Evolutionary conservation across 2,329 filamentous ascomycete genomes (phyloP).

Genomic region (Colletotrichum eremochloae): DNA sequence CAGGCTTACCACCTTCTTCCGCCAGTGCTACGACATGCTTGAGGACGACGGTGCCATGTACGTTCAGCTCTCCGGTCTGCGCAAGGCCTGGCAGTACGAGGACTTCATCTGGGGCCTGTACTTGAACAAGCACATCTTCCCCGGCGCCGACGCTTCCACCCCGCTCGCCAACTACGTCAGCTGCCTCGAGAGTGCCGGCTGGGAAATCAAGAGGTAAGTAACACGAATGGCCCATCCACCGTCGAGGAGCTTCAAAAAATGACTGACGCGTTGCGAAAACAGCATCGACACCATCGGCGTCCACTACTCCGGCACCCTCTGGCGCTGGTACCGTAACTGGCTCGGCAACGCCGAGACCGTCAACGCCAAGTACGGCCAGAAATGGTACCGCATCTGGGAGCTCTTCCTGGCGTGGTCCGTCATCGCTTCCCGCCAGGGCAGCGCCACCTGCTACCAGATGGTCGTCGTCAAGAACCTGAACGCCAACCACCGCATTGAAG

Average conservation of each 20-base stretch:
- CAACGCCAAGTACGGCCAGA: conserved; percentile 91
- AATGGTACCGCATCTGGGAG: conserved; percentile 98
- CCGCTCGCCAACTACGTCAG: conserved; percentile 90
- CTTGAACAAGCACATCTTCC: conserved; percentile 99
- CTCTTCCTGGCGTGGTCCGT: conserved; percentile 89
- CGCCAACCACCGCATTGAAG: conserved; percentile 84
- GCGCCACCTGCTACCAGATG: conserved; percentile 89
- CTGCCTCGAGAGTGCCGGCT: conserved; percentile 84
- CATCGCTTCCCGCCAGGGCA: conserved; percentile 86
- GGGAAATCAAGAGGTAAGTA: conserved; percentile 81
- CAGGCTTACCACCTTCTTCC: conserved; percentile 84
- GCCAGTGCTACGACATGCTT: conserved; percentile 93
- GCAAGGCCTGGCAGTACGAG: conserved; percentile 97
- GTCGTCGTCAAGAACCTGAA: conserved; percentile 92
- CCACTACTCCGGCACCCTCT: conserved; percentile 96
- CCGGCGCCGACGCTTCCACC: conserved; percentile 94
- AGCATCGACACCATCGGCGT: conserved; percentile 92
- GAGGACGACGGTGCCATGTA: conserved; percentile 97
- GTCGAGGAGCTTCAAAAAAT: background rate
- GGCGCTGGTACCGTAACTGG: conserved; percentile 99
- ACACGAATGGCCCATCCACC: background rate
- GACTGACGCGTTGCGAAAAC: background rate
- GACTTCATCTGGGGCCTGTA: conserved; percentile 98
- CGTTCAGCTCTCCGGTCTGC: conserved; percentile 93
- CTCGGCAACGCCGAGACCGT: conserved; percentile 93